Percentiles rank a stretch among this genome's conserved stretches.
phyloP scores from a whole-genome alignment of 169 alveolate species.

The Eimeria tenella region DNA sequence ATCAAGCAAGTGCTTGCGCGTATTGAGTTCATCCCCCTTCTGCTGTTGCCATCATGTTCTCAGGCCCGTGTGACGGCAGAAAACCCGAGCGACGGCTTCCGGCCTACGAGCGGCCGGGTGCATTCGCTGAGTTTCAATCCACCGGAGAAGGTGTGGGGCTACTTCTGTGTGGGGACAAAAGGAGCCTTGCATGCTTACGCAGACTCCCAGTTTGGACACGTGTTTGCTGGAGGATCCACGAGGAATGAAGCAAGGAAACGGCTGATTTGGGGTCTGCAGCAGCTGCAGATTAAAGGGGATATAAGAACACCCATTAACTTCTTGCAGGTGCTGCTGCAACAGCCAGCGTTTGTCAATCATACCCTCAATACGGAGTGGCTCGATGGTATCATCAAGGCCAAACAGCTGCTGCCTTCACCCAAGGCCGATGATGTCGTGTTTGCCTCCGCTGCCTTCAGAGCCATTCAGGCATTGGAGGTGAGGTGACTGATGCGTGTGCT shows the following conservation, averaged over 20 bases:
- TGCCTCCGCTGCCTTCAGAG: slow-evolving; percentile 75
- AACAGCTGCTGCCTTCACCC: background rate
- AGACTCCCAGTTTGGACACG: slow-evolving; percentile 94
- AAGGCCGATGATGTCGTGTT: slow-evolving; percentile 42
- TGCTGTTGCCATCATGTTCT: slow-evolving; percentile 1
- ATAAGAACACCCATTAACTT: slow-evolving; percentile 86
- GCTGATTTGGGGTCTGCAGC: slow-evolving; percentile 85
- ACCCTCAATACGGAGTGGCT: slow-evolving; percentile 82
- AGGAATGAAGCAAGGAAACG: slow-evolving; percentile 80
- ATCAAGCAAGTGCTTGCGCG: no score
- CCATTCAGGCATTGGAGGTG: slow-evolving; percentile 72
- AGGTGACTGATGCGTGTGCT: slow-evolving; percentile 9
- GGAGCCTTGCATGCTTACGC: slow-evolving; percentile 92
- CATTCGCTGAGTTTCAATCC: slow-evolving; percentile 83
- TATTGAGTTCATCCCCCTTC: background rate
- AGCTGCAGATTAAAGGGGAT: slow-evolving; percentile 87
- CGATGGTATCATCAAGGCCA: slow-evolving; percentile 74
- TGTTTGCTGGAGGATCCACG: slow-evolving; percentile 90
- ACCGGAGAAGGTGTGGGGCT: slow-evolving; percentile 89
- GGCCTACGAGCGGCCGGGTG: slow-evolving; percentile 90
- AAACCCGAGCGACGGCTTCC: slow-evolving; percentile 91
- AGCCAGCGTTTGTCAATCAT: slow-evolving; percentile 83
- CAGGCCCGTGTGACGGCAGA: slow-evolving; percentile 92
- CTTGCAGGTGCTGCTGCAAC: slow-evolving; percentile 85
- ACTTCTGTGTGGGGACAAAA: slow-evolving; percentile 86